A percentile compares a stretch with the other conserved stretches of the same genome.
Conservation (phyloP, 1,139 yeast genomes). For the Pichia sp. region DNA sequence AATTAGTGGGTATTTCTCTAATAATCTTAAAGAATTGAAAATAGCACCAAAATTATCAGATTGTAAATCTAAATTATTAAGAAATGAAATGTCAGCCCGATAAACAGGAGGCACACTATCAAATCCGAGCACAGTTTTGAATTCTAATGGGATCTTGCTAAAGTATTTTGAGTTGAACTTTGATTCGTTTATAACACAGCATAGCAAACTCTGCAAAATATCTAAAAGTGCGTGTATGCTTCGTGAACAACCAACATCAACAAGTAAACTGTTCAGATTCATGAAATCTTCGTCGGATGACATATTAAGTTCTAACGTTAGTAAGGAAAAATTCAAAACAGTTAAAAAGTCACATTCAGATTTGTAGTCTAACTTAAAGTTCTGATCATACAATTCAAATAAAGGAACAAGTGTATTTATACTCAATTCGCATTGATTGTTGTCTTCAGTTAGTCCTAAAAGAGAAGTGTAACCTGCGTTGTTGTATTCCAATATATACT, state of each 20-base stretch:
- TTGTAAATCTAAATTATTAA: conserved; percentile 17
- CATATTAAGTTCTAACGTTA: conserved; percentile 16
- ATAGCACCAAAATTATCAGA: conserved; percentile 17
- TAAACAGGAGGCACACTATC: conserved; percentile 32
- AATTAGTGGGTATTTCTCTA: conserved; percentile 12
- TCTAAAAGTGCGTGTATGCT: conserved; percentile 25
- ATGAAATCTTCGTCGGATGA: conserved; percentile 17
- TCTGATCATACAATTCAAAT: conserved; percentile 35
- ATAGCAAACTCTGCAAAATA: conserved; percentile 21
- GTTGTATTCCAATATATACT: conserved; percentile 7
- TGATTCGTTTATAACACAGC: conserved; percentile 17
- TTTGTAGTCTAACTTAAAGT: conserved; percentile 27
- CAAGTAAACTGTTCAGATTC: conserved; percentile 17
- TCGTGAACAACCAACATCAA: conserved; percentile 25
- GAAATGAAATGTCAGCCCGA: conserved; percentile 30
- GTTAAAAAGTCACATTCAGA: conserved; percentile 28
- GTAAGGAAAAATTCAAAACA: conserved; percentile 26
- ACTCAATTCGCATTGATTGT: conserved; percentile 1
- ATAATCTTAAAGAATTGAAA: conserved; percentile 13
- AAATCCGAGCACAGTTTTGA: conserved; percentile 19
- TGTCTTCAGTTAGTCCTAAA: conserved; percentile 8
- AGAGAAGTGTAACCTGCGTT: conserved; percentile 8
- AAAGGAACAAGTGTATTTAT: conserved; percentile 12
- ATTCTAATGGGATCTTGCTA: conserved; percentile 13
- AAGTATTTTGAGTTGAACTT: conserved; percentile 15